These are phyloP conservation scores for Teunomyces cretensis DNA, from an alignment of 805 yeast genomes.

Conservation along the genomic window DNA sequence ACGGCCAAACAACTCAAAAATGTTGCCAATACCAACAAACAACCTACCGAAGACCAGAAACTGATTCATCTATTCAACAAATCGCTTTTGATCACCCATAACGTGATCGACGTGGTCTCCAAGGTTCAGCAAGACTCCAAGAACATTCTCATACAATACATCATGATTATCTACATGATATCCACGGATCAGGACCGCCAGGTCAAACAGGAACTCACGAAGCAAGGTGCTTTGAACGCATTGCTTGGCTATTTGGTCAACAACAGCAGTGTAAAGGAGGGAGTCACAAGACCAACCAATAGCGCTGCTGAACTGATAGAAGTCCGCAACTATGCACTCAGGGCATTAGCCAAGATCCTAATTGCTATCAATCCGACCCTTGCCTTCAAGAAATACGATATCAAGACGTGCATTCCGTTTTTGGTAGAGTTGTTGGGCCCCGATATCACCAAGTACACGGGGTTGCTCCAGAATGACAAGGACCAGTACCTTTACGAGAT, in stretches of 20 bases:
- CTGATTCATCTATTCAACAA: slow-evolving; percentile 33
- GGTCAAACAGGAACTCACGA: slow-evolving; percentile 36
- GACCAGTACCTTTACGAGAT: slow-evolving; percentile 27
- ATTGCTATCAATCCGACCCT: slow-evolving; percentile 43
- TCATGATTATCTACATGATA: slow-evolving; percentile 36
- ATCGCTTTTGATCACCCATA: slow-evolving; percentile 24
- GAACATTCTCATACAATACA: slow-evolving; percentile 20
- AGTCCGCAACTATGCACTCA: slow-evolving; percentile 32
- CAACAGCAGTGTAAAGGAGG: slow-evolving; percentile 19
- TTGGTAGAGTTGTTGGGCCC: slow-evolving; percentile 47
- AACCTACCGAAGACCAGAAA: slow-evolving; percentile 18
- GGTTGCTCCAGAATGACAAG: slow-evolving; percentile 3
- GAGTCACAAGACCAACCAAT: slow-evolving; percentile 19
- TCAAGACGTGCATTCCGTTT: slow-evolving; percentile 47
- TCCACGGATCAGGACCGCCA: slow-evolving; percentile 24
- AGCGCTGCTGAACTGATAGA: slow-evolving; percentile 17
- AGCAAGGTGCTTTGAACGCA: slow-evolving; percentile 46
- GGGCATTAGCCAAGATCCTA: slow-evolving; percentile 45
- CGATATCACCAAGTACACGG: slow-evolving; percentile 20
- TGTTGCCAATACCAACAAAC: slow-evolving; percentile 15
- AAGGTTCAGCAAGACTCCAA: slow-evolving; percentile 16
- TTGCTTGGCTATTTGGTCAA: slow-evolving; percentile 39
- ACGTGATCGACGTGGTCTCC: slow-evolving; percentile 18
- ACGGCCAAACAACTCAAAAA: neutral
- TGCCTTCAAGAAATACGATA: slow-evolving; percentile 40